A percentile compares a stretch with the other conserved stretches of the same genome.
These are phyloP conservation scores for Eucalyptus coolabah DNA, from an alignment of 345 rosid genomes.

Conservation along the genomic window DNA sequence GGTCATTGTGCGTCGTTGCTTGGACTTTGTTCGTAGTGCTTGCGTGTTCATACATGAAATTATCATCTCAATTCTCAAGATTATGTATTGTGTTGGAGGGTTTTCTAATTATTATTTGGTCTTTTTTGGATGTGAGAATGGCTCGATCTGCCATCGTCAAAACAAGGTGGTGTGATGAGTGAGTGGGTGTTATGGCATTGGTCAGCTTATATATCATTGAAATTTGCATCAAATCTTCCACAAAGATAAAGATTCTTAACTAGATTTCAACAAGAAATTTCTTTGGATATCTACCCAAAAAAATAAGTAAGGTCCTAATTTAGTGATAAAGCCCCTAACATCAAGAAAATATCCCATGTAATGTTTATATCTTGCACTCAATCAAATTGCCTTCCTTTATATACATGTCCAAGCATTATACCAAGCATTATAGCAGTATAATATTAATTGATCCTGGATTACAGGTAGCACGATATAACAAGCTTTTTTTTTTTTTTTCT, in stretches of 20 bases:
- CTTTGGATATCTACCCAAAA: background rate
- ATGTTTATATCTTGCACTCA: background rate
- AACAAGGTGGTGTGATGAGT: background rate
- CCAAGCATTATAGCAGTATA: background rate
- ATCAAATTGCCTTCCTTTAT: background rate
- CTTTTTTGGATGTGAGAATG: background rate
- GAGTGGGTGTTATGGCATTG: background rate
- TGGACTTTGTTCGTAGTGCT: background rate
- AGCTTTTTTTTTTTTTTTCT: background rate
- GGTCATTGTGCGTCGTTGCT: background rate
- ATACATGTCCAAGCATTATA: background rate
- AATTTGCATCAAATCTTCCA: background rate
- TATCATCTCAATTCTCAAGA: background rate
- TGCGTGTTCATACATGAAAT: background rate
- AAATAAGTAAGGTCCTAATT: background rate
- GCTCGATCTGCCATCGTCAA: background rate
- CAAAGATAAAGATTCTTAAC: background rate
- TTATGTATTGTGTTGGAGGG: background rate
- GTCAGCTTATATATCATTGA: background rate
- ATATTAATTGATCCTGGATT: background rate
- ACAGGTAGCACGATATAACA: background rate
- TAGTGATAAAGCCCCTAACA: background rate
- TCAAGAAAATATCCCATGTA: background rate
- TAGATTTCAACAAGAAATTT: background rate
- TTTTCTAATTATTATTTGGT: background rate